Evolutionary conservation across 495 filamentous ascomycete genomes (phyloP).

Genomic region (Aspergillus sclerotioniger): DNA sequence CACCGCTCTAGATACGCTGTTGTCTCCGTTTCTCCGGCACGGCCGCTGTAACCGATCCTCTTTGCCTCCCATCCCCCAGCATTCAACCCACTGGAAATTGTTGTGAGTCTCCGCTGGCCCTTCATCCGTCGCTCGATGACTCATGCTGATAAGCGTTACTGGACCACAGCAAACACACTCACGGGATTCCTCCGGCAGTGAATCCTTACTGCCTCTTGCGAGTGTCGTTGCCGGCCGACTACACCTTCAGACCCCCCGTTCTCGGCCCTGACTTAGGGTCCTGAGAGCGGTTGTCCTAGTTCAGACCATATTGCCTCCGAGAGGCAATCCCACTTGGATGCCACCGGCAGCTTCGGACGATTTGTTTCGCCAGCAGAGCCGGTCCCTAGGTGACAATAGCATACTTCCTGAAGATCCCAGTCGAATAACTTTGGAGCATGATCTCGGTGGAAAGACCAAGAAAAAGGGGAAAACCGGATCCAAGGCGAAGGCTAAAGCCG

Average conservation of each 20-base stretch:
- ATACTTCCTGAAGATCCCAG: slow-evolving; percentile 28
- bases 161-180: slow-evolving; percentile 2
- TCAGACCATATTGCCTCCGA: slow-evolving; percentile 20
- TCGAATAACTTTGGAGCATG: slow-evolving; percentile 35
- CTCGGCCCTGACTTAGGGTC: slow-evolving; percentile 37
- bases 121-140: slow-evolving; percentile 5
- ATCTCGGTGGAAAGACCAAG: slow-evolving; percentile 42
- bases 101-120: slow-evolving; percentile 4
- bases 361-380: slow-evolving; percentile 43
- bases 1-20: slow-evolving; percentile 19
- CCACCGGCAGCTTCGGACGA: slow-evolving; percentile 49
- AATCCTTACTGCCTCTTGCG: slow-evolving; percentile 1
- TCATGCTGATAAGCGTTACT: slow-evolving; percentile 21
- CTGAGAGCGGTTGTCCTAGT: slow-evolving; percentile 33
- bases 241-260: slow-evolving; percentile 30
- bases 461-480: slow-evolving; percentile 46
- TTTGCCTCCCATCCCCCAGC: not conserved
- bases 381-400: slow-evolving; percentile 37
- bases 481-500: slow-evolving; percentile 38
- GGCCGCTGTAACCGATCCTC: not conserved
- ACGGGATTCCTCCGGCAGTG: not conserved
- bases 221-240: slow-evolving; percentile 7
- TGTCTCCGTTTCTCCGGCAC: slow-evolving; percentile 5
- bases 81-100: not conserved
- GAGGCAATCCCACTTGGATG: slow-evolving; percentile 45